Conservation (phyloP, 2,329 filamentous ascomycete species). For the Chrysoporthe austroafricana region DNA sequence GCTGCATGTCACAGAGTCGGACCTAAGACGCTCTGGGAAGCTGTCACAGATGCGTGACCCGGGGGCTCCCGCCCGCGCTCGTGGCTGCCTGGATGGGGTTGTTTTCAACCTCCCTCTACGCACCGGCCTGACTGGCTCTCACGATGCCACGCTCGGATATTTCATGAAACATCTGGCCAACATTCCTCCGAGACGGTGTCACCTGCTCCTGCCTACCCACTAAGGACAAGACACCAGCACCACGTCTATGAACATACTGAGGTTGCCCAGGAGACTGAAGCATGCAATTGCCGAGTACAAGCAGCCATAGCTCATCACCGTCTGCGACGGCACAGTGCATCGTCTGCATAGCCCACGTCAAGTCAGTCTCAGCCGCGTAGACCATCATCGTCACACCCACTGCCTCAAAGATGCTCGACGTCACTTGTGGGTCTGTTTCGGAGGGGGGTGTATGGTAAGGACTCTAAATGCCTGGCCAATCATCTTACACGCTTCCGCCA, state of each 20-base stretch:
- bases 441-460: background rate
- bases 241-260: background rate
- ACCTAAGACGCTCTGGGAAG: background rate
- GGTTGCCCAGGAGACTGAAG: background rate
- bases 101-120: background rate
- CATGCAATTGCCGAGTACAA: background rate
- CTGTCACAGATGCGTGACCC: background rate
- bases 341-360: background rate
- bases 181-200: background rate
- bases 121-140: background rate
- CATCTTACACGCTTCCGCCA: slow-evolving; percentile 17
- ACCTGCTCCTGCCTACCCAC: background rate
- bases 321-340: background rate
- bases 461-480: slow-evolving; percentile 4
- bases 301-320: background rate
- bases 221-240: background rate
- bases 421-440: background rate
- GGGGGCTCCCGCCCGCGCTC: background rate
- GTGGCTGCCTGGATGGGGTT: background rate
- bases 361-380: background rate
- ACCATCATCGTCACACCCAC: background rate
- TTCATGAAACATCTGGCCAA: slow-evolving; percentile 4
- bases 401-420: background rate
- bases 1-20: background rate
- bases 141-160: background rate